Percentiles rank a stretch among this genome's conserved stretches.
Conservation (phyloP, 257 asterid genomes). For the Scutellaria minor region DNA sequence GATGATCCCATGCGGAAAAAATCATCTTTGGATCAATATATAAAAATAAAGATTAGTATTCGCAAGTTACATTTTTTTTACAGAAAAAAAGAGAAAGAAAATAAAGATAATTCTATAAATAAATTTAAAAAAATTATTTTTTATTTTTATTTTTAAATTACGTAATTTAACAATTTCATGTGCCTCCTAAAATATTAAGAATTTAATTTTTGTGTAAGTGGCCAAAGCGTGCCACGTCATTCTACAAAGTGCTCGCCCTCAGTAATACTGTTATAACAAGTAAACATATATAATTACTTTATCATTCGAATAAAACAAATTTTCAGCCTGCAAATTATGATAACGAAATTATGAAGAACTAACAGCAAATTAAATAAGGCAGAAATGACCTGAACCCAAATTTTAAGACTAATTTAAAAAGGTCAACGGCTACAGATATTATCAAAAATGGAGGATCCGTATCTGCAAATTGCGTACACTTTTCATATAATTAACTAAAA, state of each 20-base stretch:
- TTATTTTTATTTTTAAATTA: not conserved
- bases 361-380: conserved; percentile 26
- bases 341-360: not conserved
- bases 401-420: not conserved
- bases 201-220: not conserved
- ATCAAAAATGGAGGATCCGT: not conserved
- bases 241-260: not conserved
- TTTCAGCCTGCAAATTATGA: conserved; percentile 13
- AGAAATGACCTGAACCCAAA: conserved; percentile 33
- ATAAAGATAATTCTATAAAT: too few relatives aligned
- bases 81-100: too few relatives aligned
- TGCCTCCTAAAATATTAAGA: not conserved
- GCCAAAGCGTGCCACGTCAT: conserved; percentile 28
- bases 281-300: not conserved
- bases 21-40: too few relatives aligned
- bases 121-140: too few relatives aligned
- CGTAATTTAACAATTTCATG: not conserved
- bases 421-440: conserved; percentile 38
- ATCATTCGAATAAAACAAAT: not conserved
- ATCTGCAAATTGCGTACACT: conserved; percentile 32
- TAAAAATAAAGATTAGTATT: too few relatives aligned
- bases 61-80: too few relatives aligned
- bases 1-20: too few relatives aligned
- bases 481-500: not conserved
- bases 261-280: too few relatives aligned